These are phyloP conservation scores for Trichoderma oligosporum DNA, from an alignment of 2,329 filamentous ascomycete species.

Conservation along the genomic window DNA sequence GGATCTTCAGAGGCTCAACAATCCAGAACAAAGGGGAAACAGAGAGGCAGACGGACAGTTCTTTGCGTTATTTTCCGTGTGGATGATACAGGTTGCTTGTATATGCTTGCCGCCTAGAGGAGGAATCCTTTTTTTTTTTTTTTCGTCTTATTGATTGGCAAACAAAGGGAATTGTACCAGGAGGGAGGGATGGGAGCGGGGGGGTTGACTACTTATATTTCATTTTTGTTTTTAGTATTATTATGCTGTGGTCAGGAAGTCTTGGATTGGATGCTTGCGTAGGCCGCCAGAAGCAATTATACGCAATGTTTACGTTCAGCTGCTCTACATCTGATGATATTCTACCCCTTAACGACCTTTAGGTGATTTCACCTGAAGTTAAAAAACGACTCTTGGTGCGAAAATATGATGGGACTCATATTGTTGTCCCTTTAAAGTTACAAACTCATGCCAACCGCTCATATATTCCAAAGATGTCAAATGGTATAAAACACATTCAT, in stretches of 20 bases:
- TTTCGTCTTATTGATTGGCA: neutral
- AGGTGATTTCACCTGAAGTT: too few species aligned
- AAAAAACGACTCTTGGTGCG: neutral
- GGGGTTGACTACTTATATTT: too few species aligned
- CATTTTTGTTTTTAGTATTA: too few species aligned
- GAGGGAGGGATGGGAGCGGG: neutral
- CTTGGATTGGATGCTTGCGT: neutral
- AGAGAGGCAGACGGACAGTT: neutral
- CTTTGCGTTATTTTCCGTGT: neutral
- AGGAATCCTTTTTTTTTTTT: neutral
- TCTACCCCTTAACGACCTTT: neutral
- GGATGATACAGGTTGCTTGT: neutral
- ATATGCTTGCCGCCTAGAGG: constrained; percentile 1
- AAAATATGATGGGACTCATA: neutral
- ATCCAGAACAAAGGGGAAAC: neutral
- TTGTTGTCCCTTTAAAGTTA: neutral
- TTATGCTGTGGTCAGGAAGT: too few species aligned
- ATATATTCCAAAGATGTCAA: constrained; percentile 5
- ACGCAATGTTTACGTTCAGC: too few species aligned
- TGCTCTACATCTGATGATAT: neutral
- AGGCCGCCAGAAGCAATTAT: neutral
- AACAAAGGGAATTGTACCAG: neutral
- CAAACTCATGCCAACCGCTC: neutral
- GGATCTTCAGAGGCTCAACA: neutral
- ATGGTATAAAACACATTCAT: constrained; percentile 7